These are phyloP conservation scores for Psilocybe cyanescens DNA, from an alignment of 768 basidiomycete genomes.

Conservation along the genomic window DNA sequence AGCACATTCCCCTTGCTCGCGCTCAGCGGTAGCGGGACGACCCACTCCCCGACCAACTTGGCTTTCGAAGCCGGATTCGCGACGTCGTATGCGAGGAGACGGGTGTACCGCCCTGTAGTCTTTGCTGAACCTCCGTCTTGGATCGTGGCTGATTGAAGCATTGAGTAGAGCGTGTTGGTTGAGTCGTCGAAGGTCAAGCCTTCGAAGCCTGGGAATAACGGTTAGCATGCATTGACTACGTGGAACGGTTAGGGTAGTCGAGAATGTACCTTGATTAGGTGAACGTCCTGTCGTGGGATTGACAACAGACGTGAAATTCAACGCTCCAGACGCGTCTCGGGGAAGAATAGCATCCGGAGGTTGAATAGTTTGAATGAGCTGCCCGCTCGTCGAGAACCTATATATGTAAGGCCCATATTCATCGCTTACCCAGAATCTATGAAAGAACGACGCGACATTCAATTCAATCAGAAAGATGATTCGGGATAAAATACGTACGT, in stretches of 20 bases:
- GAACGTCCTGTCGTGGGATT: conserved; percentile 57
- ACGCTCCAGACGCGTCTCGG: conserved; percentile 37
- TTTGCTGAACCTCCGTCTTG: conserved; percentile 63
- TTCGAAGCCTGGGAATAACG: conserved; percentile 51
- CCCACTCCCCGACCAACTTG: conserved; percentile 56
- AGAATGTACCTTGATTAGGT: conserved; percentile 53
- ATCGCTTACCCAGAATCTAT: conserved; percentile 66
- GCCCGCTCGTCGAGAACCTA: conserved; percentile 47
- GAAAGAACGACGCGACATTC: neutral
- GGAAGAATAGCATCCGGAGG: conserved; percentile 64
- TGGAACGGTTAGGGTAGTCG: neutral
- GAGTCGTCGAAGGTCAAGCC: conserved; percentile 55
- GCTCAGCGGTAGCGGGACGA: conserved; percentile 59
- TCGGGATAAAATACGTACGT: conserved; percentile 38
- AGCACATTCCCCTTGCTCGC: conserved; percentile 46
- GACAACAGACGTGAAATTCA: conserved; percentile 54
- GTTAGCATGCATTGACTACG: neutral
- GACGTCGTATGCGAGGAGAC: conserved; percentile 60
- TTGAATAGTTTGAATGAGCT: conserved; percentile 58
- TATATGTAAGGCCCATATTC: conserved; percentile 76
- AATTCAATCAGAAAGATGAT: neutral
- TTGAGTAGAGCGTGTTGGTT: conserved; percentile 56
- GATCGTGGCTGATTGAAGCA: conserved; percentile 65
- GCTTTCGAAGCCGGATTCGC: conserved; percentile 36
- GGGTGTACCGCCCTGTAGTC: conserved; percentile 52